A percentile compares a stretch with the other conserved stretches of the same genome.
Evolutionary conservation across 768 basidiomycete genomes (phyloP).

Genomic region (Sporobolomyces phaffii): DNA sequence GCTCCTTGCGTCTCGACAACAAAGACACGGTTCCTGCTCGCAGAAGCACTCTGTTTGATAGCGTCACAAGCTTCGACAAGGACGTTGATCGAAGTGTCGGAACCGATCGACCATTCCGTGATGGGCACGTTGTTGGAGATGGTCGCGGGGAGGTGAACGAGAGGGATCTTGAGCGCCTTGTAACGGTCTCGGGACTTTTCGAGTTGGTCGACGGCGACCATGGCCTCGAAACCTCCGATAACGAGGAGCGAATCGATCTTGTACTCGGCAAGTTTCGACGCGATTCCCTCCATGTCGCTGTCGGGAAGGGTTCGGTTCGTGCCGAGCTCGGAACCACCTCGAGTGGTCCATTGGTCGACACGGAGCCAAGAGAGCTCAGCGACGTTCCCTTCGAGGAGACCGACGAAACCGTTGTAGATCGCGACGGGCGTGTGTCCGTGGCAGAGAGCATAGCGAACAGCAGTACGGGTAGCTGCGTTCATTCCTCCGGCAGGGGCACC

Average conservation of each 20-base stretch:
- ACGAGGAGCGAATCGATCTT: conserved; percentile 70
- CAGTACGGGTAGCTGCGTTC: conserved; percentile 94
- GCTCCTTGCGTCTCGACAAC: conserved; percentile 98
- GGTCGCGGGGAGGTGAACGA: conserved; percentile 83
- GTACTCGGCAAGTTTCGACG: conserved; percentile 84
- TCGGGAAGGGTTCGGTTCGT: conserved; percentile 88
- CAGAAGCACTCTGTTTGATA: conserved; percentile 96
- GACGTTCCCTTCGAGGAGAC: conserved; percentile 82
- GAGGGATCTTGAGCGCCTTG: conserved; percentile 84
- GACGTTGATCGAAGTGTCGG: conserved; percentile 95
- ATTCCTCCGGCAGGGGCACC: conserved; percentile 98
- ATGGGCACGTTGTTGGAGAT: conserved; percentile 97
- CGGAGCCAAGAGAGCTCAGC: conserved; percentile 87
- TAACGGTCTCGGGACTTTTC: conserved; percentile 75
- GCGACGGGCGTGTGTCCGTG: conserved; percentile 90
- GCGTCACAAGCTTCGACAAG: conserved; percentile 95
- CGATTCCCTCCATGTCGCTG: conserved; percentile 77
- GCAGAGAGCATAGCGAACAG: conserved; percentile 74
- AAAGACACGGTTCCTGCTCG: conserved; percentile 91
- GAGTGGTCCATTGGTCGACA: conserved; percentile 91
- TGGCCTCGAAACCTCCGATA: conserved; percentile 95
- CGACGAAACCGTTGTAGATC: conserved; percentile 92
- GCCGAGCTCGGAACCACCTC: conserved; percentile 94
- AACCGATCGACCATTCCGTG: conserved; percentile 91
- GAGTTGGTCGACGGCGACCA: conserved; percentile 68